These are phyloP conservation scores for Pezicula radicicola DNA, from an alignment of 2,329 filamentous ascomycete genomes.

Conservation along the genomic window DNA sequence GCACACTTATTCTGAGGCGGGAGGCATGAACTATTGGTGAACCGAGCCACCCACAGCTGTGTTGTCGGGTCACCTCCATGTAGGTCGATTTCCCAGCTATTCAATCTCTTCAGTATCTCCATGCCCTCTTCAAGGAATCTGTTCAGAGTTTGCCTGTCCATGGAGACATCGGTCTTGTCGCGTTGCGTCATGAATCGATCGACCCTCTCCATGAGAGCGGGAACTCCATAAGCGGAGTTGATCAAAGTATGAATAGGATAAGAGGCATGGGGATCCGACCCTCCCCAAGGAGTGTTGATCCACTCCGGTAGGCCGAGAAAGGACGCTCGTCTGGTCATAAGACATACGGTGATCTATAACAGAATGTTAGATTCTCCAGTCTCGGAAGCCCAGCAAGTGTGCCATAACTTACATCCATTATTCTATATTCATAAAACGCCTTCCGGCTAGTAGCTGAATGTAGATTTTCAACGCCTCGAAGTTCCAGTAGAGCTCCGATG, in stretches of 20 bases:
- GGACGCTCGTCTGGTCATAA: slow-evolving; percentile 2
- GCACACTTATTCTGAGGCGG: neutral
- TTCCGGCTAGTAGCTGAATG: slow-evolving; percentile 5
- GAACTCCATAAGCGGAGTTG: slow-evolving; percentile 4
- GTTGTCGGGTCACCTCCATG: neutral
- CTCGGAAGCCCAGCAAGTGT: too few species aligned
- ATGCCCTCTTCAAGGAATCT: too few species aligned
- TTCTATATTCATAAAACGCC: slow-evolving; percentile 10
- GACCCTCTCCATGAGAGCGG: slow-evolving; percentile 8
- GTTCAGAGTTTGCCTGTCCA: too few species aligned
- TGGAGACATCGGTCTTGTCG: neutral
- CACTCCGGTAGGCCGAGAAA: slow-evolving; percentile 7
- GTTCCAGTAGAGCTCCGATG: slow-evolving; percentile 8
- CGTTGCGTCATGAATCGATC: slow-evolving; percentile 1
- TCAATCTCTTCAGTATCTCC: neutral
- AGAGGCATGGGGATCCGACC: slow-evolving; percentile 2
- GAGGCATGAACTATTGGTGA: neutral
- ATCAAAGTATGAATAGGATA: slow-evolving; percentile 3
- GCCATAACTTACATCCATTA: neutral
- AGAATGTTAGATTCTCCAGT: too few species aligned
- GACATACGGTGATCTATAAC: slow-evolving; percentile 1
- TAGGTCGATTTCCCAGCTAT: slow-evolving; percentile 2
- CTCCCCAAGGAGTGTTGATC: slow-evolving; percentile 9
- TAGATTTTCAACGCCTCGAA: slow-evolving; percentile 4
- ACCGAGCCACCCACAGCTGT: slow-evolving; percentile 1